phyloP scores from a whole-genome alignment of 192 early-diverging fungal species.

The Gaertneriomyces sp. region DNA sequence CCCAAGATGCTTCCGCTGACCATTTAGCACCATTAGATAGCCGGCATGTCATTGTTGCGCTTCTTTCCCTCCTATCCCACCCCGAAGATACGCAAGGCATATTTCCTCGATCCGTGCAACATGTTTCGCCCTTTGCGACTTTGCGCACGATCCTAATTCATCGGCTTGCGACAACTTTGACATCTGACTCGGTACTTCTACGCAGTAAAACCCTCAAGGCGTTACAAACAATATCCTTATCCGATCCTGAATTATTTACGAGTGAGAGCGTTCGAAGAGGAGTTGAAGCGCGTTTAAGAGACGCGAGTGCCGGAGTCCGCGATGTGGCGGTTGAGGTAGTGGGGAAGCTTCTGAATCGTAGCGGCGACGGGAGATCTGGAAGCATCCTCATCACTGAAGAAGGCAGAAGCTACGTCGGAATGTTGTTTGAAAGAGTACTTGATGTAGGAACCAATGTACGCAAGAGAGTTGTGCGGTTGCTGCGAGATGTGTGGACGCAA shows the following conservation, averaged over 20 bases:
- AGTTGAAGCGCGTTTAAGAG: slow-evolving; percentile 73
- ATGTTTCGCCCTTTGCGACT: neutral
- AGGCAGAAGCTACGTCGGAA: no score
- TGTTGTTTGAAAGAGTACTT: no score
- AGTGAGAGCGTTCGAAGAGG: slow-evolving; percentile 62
- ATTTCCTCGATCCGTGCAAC: neutral
- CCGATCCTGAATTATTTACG: slow-evolving; percentile 62
- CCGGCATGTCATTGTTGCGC: slow-evolving; percentile 2
- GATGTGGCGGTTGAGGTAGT: slow-evolving; percentile 89
- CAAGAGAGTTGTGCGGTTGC: slow-evolving; percentile 77
- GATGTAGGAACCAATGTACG: slow-evolving; percentile 87
- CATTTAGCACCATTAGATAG: slow-evolving; percentile 2
- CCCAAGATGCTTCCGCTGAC: no score
- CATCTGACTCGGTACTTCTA: slow-evolving; percentile 63
- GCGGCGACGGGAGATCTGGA: slow-evolving; percentile 76
- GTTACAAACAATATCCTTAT: slow-evolving; percentile 69
- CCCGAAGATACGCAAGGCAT: neutral
- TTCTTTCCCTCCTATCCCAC: slow-evolving; percentile 7
- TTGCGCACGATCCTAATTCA: slow-evolving; percentile 30
- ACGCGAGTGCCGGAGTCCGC: slow-evolving; percentile 78
- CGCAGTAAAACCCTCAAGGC: slow-evolving; percentile 76
- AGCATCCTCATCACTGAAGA: slow-evolving; percentile 1
- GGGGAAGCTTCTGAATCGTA: slow-evolving; percentile 70
- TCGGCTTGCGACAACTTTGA: slow-evolving; percentile 61
- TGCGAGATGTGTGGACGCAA: slow-evolving; percentile 65